These are phyloP conservation scores for Xylaria scruposa DNA, from an alignment of 495 filamentous ascomycete species.

Conservation along the genomic window DNA sequence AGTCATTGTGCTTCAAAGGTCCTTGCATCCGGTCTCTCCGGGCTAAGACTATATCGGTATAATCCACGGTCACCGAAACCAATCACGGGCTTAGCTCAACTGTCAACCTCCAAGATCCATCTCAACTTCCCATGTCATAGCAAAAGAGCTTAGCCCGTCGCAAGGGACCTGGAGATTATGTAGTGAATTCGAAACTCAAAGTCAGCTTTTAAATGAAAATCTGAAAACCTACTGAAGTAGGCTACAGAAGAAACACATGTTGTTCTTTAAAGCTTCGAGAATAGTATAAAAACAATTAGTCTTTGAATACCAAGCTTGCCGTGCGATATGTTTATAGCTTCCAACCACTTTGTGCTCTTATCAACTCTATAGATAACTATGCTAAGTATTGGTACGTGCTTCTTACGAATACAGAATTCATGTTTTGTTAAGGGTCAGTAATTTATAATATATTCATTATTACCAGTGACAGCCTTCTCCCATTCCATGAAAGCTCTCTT, in stretches of 20 bases:
- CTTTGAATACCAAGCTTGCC: neutral
- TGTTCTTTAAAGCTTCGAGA: neutral
- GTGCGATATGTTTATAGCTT: neutral
- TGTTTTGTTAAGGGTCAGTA: neutral
- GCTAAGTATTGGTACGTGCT: neutral
- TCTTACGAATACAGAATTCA: neutral
- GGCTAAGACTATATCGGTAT: neutral
- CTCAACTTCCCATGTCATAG: neutral
- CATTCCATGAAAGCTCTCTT: neutral
- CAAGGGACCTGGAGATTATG: neutral
- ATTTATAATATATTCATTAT: neutral
- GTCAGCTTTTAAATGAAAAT: neutral
- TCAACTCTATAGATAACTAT: neutral
- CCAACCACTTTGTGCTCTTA: neutral
- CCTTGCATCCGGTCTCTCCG: neutral
- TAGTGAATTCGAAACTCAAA: neutral
- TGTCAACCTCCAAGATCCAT: too few species aligned
- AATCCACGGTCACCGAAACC: neutral
- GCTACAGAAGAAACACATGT: neutral
- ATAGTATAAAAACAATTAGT: neutral
- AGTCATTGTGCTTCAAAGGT: neutral
- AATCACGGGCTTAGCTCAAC: constrained; percentile 5
- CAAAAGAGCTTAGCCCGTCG: neutral
- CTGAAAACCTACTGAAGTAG: neutral
- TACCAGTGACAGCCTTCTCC: neutral